A percentile compares a stretch with the other conserved stretches of the same genome.
These are phyloP conservation scores for Tricholoma bakamatsutake DNA, from an alignment of 768 basidiomycete genomes.

Conservation along the genomic window DNA sequence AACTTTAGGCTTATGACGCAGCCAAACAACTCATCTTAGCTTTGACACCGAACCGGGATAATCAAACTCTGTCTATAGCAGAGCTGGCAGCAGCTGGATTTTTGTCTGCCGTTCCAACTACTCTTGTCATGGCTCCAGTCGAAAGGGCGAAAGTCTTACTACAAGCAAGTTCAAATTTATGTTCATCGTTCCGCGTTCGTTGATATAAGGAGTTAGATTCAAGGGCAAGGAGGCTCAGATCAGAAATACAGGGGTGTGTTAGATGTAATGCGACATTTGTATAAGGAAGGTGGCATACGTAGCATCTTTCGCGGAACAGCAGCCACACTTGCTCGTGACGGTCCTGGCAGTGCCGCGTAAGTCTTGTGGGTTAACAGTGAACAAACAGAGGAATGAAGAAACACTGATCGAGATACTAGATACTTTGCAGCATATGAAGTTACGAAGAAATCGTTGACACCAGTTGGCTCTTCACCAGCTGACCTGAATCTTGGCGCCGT, in stretches of 20 bases:
- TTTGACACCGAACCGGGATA: conserved; percentile 71
- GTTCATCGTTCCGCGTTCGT: conserved; percentile 1
- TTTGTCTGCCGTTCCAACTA: conserved; percentile 88
- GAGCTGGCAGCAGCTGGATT: conserved; percentile 94
- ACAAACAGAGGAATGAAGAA: not conserved
- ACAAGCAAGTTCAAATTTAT: conserved; percentile 47
- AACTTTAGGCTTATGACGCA: conserved; percentile 77
- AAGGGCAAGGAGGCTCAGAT: conserved; percentile 76
- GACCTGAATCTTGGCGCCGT: conserved; percentile 83
- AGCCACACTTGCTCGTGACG: conserved; percentile 93
- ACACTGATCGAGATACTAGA: conserved; percentile 32
- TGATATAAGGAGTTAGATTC: conserved; percentile 46
- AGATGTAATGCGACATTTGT: conserved; percentile 86
- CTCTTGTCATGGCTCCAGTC: conserved; percentile 90
- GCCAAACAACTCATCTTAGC: conserved; percentile 83
- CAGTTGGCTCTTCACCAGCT: conserved; percentile 69
- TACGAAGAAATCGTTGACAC: conserved; percentile 81
- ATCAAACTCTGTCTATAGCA: conserved; percentile 52
- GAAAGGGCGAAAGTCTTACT: conserved; percentile 95
- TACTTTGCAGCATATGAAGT: conserved; percentile 98
- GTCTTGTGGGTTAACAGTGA: conserved; percentile 23
- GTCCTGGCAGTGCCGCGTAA: conserved; percentile 94
- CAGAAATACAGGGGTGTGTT: conserved; percentile 83
- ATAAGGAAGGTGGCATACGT: conserved; percentile 87
- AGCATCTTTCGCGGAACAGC: conserved; percentile 90